Base-by-base conservation (phyloP, 257 asterid genomes). In the Solanum lycopersicoides region DNA sequence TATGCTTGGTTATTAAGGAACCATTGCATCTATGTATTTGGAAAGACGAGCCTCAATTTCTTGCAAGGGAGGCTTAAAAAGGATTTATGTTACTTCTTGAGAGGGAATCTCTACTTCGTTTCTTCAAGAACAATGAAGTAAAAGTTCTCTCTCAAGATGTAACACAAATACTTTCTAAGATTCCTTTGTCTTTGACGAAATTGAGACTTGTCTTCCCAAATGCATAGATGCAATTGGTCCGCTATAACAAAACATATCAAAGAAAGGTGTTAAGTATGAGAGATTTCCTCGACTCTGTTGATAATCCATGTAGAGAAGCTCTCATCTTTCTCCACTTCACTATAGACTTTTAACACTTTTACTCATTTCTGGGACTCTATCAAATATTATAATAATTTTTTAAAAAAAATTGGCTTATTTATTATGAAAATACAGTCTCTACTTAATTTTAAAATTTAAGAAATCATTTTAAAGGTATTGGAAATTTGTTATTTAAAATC, bases 281-380 rank as follows among this genome's bases (percentile, higher is more conserved):
- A 97, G 97, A 86, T 93, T 75, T 7, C 94, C 91, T 87, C 95
- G 96, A 82, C 86, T 65, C 91, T 90, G 93, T 90, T 21, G 74
- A 82, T 41, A 89, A 44, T 66, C 98, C 89, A 87, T 94, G 95
- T 82, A 90, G 65, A 35, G 97, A 95, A 10, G 97, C 93, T 75
- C 98, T 97, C 90, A 94, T 92, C 87, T 92, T 95, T 35, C 97
- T 98, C 98, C 98, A 95, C 82, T 94, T 92, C 13, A 88, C 95
- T 80, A 94, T 87, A 9, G 90, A 86, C 82, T 94, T 92, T 56
- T 91, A 50, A 79, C 89, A 41, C 91, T 88, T 21, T 93, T 96
- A 86, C 94, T 98, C 97, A 93, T 94, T 88, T 95, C 95, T 8
- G 94, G 94, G 47, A 95, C 95, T 6, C 94, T 79, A 87, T 94